Evolutionary conservation across 78 protist genomes (phyloP).

Genomic region (Anaeramoeba flamelloides): DNA sequence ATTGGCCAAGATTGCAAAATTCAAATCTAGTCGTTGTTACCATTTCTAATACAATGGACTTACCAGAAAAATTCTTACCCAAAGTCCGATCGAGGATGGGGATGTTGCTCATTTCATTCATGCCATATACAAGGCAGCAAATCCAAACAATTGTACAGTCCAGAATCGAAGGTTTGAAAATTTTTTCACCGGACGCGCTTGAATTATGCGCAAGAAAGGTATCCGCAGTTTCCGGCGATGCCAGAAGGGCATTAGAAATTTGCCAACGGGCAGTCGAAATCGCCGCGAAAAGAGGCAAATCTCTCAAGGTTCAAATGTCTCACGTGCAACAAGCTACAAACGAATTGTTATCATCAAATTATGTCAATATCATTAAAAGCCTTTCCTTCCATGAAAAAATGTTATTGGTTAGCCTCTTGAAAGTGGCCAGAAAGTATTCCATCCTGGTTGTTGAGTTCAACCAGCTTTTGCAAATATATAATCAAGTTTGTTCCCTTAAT

Average conservation of each 20-base stretch:
- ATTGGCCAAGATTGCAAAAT: conserved; percentile 35
- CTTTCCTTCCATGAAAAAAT: not conserved
- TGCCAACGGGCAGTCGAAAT: conserved; percentile 20
- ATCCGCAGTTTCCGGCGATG: conserved; percentile 30
- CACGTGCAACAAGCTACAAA: not conserved
- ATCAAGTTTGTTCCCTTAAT: too few species aligned
- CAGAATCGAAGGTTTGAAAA: conserved; percentile 10
- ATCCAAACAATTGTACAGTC: conserved; percentile 13
- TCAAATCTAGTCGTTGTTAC: conserved; percentile 22
- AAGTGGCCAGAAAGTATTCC: too few species aligned
- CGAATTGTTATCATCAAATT: not conserved
- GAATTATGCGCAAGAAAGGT: conserved; percentile 27
- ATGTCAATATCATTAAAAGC: not conserved
- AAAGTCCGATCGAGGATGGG: not conserved
- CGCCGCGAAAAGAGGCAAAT: conserved; percentile 1
- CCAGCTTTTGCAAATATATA: too few species aligned
- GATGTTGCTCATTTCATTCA: conserved; percentile 9
- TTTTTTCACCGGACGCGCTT: conserved; percentile 28
- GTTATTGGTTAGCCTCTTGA: not conserved
- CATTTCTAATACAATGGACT: conserved; percentile 44
- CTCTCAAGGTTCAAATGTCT: not conserved
- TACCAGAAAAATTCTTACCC: conserved; percentile 35
- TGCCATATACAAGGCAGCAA: conserved; percentile 17
- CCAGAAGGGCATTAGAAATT: conserved; percentile 28
- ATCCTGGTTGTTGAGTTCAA: too few species aligned